phyloP scores from a whole-genome alignment of 768 basidiomycete genomes.

The Lentinula sp. region DNA sequence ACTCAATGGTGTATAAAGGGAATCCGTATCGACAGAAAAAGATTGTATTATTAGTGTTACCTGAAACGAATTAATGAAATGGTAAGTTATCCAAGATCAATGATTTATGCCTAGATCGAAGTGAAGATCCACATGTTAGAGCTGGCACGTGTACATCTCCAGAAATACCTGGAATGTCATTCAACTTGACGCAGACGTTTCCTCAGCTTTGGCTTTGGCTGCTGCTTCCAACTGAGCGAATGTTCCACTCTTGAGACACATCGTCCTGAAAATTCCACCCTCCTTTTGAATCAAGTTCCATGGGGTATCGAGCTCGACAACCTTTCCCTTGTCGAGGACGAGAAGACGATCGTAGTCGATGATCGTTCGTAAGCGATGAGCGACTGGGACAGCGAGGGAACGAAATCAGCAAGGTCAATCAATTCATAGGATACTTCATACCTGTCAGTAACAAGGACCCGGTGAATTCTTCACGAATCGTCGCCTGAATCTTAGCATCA shows the following conservation, averaged over 20 bases:
- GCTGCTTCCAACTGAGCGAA: constrained; percentile 53
- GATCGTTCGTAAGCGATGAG: constrained; percentile 20
- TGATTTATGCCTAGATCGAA: background rate
- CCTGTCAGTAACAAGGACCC: constrained; percentile 69
- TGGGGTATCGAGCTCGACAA: constrained; percentile 70
- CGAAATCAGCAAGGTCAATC: background rate
- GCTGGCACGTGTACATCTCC: no score
- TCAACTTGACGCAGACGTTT: background rate
- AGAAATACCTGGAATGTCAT: background rate
- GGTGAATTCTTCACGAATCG: constrained; percentile 82
- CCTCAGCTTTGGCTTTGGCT: constrained; percentile 41
- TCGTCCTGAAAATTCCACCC: constrained; percentile 58
- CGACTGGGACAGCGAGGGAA: constrained; percentile 10
- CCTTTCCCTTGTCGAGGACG: constrained; percentile 28
- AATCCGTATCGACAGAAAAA: no score
- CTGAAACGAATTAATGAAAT: background rate
- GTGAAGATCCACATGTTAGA: background rate
- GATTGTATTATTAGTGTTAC: no score
- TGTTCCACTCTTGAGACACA: constrained; percentile 69
- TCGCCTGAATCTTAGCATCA: constrained; percentile 84
- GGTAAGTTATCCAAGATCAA: background rate
- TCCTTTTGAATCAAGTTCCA: constrained; percentile 58
- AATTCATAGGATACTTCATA: constrained; percentile 20
- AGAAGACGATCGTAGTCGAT: constrained; percentile 20
- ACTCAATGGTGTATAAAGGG: constrained; percentile 7